phyloP scores from a whole-genome alignment of 2,329 filamentous ascomycete genomes.

The Talaromyces albobiverticillius region DNA sequence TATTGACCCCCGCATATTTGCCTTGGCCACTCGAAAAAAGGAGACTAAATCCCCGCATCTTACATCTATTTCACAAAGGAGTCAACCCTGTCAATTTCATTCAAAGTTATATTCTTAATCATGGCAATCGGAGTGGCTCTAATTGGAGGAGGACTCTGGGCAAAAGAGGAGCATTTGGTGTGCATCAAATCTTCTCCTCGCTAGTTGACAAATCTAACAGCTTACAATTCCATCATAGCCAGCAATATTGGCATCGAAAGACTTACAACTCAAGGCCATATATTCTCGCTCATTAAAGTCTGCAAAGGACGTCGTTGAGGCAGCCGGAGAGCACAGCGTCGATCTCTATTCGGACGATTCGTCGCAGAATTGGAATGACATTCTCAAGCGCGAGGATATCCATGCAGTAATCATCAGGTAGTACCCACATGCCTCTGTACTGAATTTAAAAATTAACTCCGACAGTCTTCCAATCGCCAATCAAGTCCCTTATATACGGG shows the following conservation, averaged over 20 bases:
- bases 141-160: conserved; percentile 48
- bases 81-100: not conserved
- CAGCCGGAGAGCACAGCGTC: conserved; percentile 28
- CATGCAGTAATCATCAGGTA: conserved; percentile 50
- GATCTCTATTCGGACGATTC: conserved; percentile 58
- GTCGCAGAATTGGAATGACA: conserved; percentile 44
- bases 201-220: conserved; percentile 7
- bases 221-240: conserved; percentile 35
- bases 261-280: conserved; percentile 53
- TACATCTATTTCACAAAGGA: not conserved
- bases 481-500: conserved; percentile 52
- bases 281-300: conserved; percentile 58
- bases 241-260: conserved; percentile 46
- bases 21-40: too few relatives aligned
- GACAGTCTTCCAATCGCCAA: conserved; percentile 50
- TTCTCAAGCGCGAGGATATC: conserved; percentile 50
- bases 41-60: too few relatives aligned
- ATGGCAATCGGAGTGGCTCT: conserved; percentile 12
- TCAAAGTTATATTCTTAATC: not conserved
- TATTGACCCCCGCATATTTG: too few relatives aligned
- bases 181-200: not conserved
- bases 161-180: conserved; percentile 55
- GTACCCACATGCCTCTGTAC: too few relatives aligned
- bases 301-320: conserved; percentile 43
- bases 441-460: too few relatives aligned